Evolutionary conservation across 495 filamentous ascomycete species (phyloP).

Genomic region (Xylaria palmicola): DNA sequence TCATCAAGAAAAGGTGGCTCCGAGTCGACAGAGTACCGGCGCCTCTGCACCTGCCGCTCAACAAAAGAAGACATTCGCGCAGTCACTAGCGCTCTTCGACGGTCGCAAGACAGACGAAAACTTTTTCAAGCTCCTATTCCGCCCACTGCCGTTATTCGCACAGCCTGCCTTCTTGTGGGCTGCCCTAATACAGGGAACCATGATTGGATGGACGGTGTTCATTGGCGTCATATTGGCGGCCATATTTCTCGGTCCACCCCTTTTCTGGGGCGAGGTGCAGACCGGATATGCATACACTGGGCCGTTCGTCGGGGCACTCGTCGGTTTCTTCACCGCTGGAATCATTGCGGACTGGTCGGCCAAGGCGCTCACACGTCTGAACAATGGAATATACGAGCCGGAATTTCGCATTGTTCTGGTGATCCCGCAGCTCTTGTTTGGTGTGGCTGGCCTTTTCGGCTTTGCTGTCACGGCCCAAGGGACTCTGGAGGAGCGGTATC

Average conservation of each 20-base stretch:
- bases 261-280: slow-evolving; percentile 78
- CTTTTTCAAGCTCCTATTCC: slow-evolving; percentile 64
- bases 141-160: slow-evolving; percentile 62
- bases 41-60: not conserved
- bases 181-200: slow-evolving; percentile 82
- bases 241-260: slow-evolving; percentile 75
- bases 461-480: slow-evolving; percentile 68
- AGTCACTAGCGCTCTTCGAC: slow-evolving; percentile 70
- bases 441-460: slow-evolving; percentile 77
- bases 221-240: slow-evolving; percentile 84
- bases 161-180: slow-evolving; percentile 90
- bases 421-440: slow-evolving; percentile 74
- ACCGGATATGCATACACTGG: slow-evolving; percentile 88
- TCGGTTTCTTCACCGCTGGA: slow-evolving; percentile 77
- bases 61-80: slow-evolving; percentile 45
- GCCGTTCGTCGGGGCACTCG: slow-evolving; percentile 77
- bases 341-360: slow-evolving; percentile 71
- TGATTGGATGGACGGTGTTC: slow-evolving; percentile 94
- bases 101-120: slow-evolving; percentile 67
- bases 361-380: slow-evolving; percentile 65
- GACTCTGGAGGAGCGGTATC: slow-evolving; percentile 55
- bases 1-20: slow-evolving; percentile 21
- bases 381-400: slow-evolving; percentile 83
- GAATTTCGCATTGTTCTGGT: slow-evolving; percentile 86
- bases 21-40: slow-evolving; percentile 4